These are phyloP conservation scores for Aureobasidium melanogenum DNA, from an alignment of 2,329 filamentous ascomycete genomes.

Conservation along the genomic window DNA sequence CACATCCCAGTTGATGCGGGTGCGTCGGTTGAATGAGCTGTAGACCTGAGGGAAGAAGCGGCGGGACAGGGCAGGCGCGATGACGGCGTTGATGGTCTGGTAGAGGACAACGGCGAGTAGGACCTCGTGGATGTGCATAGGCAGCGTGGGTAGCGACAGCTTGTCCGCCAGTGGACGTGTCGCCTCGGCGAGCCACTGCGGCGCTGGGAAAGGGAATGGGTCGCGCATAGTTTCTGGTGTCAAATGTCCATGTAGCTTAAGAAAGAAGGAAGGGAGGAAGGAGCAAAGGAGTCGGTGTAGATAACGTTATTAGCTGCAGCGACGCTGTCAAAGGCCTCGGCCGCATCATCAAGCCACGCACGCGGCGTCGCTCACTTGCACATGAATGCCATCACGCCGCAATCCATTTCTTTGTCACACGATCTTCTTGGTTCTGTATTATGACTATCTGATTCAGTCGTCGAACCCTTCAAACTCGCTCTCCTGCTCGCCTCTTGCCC, in stretches of 20 bases:
- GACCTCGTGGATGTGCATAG: constrained; percentile 71
- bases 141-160: constrained; percentile 56
- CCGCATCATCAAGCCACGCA: neutral
- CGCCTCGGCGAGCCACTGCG: constrained; percentile 45
- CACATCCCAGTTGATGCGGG: constrained; percentile 73
- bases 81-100: constrained; percentile 54
- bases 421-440: neutral
- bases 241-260: neutral
- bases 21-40: constrained; percentile 49
- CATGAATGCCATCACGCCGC: neutral
- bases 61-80: constrained; percentile 60
- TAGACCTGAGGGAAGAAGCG: constrained; percentile 57
- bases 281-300: neutral
- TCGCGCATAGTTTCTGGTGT: constrained; percentile 55
- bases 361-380: neutral
- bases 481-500: constrained; percentile 15
- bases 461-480: constrained; percentile 16
- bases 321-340: neutral
- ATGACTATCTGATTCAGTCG: constrained; percentile 7
- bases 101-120: constrained; percentile 59
- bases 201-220: constrained; percentile 54
- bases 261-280: neutral
- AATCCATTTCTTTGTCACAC: neutral
- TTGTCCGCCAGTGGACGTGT: constrained; percentile 57
- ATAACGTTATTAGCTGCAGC: neutral